Percentiles rank a stretch among this genome's conserved stretches.
Conservation (phyloP, 441 rosid genomes). For the Aquilaria agallochum region DNA sequence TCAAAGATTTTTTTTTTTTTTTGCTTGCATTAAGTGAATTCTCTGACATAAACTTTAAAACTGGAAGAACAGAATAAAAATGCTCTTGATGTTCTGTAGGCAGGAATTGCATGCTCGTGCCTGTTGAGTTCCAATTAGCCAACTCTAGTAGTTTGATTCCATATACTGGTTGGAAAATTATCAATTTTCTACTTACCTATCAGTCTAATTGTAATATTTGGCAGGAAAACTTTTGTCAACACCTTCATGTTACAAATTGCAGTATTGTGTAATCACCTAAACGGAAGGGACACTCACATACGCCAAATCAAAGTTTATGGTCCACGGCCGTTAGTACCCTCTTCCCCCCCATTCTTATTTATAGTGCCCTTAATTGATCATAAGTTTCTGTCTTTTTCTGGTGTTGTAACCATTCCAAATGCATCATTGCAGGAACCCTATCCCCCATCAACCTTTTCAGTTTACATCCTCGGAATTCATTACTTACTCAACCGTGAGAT, state of each 20-base stretch:
- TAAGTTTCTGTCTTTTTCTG: not conserved
- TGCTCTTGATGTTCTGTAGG: no score
- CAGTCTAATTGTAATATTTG: slow-evolving; percentile 1
- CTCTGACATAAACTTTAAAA: no score
- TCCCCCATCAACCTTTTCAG: slow-evolving; percentile 76
- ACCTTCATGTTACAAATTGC: slow-evolving; percentile 87
- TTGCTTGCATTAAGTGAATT: no score
- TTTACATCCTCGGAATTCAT: slow-evolving; percentile 80
- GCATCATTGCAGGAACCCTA: slow-evolving; percentile 55
- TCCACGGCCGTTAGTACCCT: slow-evolving; percentile 59
- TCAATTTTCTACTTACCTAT: no score
- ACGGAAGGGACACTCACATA: slow-evolving; percentile 88
- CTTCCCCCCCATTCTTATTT: not conserved
- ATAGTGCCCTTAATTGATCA: not conserved
- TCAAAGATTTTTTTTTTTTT: no score
- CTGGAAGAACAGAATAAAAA: no score
- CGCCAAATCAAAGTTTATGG: slow-evolving; percentile 95
- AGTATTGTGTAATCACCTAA: slow-evolving; percentile 72
- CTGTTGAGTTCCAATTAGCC: no score
- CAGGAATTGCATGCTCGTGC: no score
- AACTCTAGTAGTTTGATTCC: not conserved
- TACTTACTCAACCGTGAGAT: slow-evolving; percentile 53
- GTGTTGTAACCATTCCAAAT: slow-evolving; percentile 4
- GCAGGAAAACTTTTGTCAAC: slow-evolving; percentile 80
- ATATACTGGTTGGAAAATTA: no score